These are phyloP conservation scores for Fragaria iinumae DNA, from an alignment of 306 rosid genomes.

Conservation along the genomic window DNA sequence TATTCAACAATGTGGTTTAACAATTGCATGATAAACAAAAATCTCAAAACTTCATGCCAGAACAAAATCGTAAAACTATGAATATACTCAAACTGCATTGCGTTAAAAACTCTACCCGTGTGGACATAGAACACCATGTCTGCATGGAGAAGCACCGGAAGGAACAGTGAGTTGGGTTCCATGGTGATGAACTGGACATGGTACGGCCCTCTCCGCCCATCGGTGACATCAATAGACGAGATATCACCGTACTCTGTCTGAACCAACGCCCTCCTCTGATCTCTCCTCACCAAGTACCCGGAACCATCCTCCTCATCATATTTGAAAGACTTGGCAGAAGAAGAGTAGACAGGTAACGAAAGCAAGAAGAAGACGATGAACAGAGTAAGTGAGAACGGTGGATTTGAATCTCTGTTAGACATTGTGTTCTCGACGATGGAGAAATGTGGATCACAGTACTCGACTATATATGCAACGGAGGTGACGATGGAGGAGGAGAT, in stretches of 20 bases:
- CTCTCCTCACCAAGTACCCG: constrained; percentile 47
- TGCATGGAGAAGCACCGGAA: constrained; percentile 79
- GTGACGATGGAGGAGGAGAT: constrained; percentile 2
- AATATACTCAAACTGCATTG: not conserved
- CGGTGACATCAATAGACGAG: constrained; percentile 49
- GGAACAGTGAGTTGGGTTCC: constrained; percentile 84
- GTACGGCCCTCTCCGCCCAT: constrained; percentile 42
- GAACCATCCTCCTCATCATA: constrained; percentile 24
- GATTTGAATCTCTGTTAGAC: constrained; percentile 15
- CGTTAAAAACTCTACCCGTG: constrained; percentile 42
- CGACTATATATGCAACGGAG: constrained; percentile 29
- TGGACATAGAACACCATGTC: constrained; percentile 75
- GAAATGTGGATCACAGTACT: not conserved
- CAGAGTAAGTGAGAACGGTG: constrained; percentile 16
- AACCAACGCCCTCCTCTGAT: constrained; percentile 43
- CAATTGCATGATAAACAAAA: no score
- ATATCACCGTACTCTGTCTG: constrained; percentile 58
- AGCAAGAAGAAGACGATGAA: constrained; percentile 28
- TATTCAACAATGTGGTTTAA: no score
- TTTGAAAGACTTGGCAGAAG: constrained; percentile 26
- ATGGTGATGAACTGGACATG: constrained; percentile 76
- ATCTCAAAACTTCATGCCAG: no score
- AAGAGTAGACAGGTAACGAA: constrained; percentile 5
- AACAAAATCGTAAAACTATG: no score
- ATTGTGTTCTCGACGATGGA: not conserved